Conservation (phyloP, 352 stramenopile species). For the Phytopythium sindhum region DNA sequence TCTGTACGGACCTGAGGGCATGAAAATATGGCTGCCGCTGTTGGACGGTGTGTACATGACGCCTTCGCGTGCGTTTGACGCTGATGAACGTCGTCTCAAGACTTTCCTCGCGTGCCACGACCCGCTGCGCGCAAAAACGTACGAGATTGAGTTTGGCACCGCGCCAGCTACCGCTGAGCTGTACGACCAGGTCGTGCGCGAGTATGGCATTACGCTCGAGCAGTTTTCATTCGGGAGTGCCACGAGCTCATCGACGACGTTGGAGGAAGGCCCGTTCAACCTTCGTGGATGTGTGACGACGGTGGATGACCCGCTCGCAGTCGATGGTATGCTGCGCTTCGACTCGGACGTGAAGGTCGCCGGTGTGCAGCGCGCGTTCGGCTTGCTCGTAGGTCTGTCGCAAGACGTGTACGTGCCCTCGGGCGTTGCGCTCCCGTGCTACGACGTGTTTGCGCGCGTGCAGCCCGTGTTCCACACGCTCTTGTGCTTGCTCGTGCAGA, state of each 20-base stretch:
- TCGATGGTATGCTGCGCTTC: slow-evolving; percentile 72
- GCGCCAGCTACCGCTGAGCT: slow-evolving; percentile 54
- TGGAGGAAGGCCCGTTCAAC: slow-evolving; percentile 39
- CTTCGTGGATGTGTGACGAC: slow-evolving; percentile 52
- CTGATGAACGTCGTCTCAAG: slow-evolving; percentile 39
- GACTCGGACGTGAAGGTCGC: slow-evolving; percentile 74
- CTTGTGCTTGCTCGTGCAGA: slow-evolving; percentile 63
- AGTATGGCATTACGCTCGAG: slow-evolving; percentile 70
- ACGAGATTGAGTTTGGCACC: slow-evolving; percentile 77
- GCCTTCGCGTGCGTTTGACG: slow-evolving; percentile 54
- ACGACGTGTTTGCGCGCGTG: slow-evolving; percentile 72
- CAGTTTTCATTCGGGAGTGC: slow-evolving; percentile 21
- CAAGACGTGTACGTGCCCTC: slow-evolving; percentile 81
- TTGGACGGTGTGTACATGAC: slow-evolving; percentile 74
- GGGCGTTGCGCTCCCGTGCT: slow-evolving; percentile 53
- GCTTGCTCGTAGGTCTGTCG: slow-evolving; percentile 69
- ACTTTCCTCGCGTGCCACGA: slow-evolving; percentile 80
- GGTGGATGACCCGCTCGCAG: slow-evolving; percentile 52
- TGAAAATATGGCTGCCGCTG: slow-evolving; percentile 73
- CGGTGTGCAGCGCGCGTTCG: slow-evolving; percentile 60
- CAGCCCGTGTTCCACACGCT: slow-evolving; percentile 81
- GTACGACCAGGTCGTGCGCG: slow-evolving; percentile 65
- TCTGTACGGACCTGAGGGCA: slow-evolving; percentile 69
- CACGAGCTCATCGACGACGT: slow-evolving; percentile 13
- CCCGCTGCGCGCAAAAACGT: slow-evolving; percentile 75